Percentiles rank a stretch among this genome's conserved stretches.
phyloP scores from a whole-genome alignment of 352 stramenopile genomes.

The Albugo candida region DNA sequence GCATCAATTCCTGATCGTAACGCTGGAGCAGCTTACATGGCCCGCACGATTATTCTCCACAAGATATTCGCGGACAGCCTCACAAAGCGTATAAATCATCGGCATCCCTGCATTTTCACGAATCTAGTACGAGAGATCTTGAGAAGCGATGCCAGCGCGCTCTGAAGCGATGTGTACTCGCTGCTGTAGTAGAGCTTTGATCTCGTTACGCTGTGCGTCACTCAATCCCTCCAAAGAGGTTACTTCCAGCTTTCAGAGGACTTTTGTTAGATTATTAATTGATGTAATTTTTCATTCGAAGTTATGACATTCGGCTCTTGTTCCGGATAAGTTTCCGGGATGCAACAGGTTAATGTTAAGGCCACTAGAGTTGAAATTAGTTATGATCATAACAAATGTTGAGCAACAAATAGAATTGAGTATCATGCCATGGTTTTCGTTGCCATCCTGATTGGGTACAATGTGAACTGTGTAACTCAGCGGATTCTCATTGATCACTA shows the following conservation, averaged over 20 bases:
- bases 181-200: slow-evolving; percentile 33
- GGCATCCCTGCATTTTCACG: slow-evolving; percentile 71
- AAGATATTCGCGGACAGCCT: slow-evolving; percentile 70
- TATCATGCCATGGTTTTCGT: slow-evolving; percentile 54
- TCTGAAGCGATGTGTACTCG: slow-evolving; percentile 11
- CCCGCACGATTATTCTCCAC: slow-evolving; percentile 75
- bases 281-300: background rate
- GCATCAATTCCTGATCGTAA: background rate
- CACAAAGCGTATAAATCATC: slow-evolving; percentile 74
- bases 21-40: slow-evolving; percentile 19
- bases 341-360: slow-evolving; percentile 46
- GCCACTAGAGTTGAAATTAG: slow-evolving; percentile 17
- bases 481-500: slow-evolving; percentile 61
- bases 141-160: background rate
- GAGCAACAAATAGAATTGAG: background rate
- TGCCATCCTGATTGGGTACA: slow-evolving; percentile 65
- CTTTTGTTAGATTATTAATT: background rate
- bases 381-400: background rate
- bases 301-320: slow-evolving; percentile 29
- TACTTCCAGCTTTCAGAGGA: slow-evolving; percentile 29
- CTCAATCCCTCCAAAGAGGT: slow-evolving; percentile 59
- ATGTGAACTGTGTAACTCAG: slow-evolving; percentile 58
- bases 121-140: slow-evolving; percentile 8
- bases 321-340: slow-evolving; percentile 67
- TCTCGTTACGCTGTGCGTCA: slow-evolving; percentile 60